phyloP scores from a whole-genome alignment of 441 rosid species.

The Jatropha podagrica region DNA sequence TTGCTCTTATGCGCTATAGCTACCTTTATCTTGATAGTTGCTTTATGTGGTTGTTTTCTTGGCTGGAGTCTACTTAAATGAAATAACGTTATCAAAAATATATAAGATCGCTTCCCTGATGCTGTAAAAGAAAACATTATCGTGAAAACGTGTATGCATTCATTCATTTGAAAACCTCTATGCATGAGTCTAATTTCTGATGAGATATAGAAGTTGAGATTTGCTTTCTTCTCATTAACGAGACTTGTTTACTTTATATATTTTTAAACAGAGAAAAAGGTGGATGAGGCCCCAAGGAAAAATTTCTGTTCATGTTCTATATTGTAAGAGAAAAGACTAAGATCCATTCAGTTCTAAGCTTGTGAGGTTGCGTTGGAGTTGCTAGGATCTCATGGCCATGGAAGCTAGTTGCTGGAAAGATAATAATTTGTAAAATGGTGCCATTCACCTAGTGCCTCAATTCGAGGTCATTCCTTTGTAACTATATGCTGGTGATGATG shows the following conservation, averaged over 20 bases:
- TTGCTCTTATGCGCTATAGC: no score
- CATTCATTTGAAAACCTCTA: background rate
- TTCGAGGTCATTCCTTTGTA: slow-evolving; percentile 31
- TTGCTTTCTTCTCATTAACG: background rate
- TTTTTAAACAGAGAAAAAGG: slow-evolving; percentile 49
- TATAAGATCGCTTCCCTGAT: no score
- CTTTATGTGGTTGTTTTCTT: no score
- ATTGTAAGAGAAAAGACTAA: slow-evolving; percentile 31
- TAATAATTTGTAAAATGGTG: slow-evolving; percentile 33
- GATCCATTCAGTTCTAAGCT: slow-evolving; percentile 14
- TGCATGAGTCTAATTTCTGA: background rate
- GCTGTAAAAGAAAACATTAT: no score
- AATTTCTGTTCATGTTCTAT: slow-evolving; percentile 53
- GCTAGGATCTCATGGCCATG: slow-evolving; percentile 23
- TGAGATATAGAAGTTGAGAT: background rate
- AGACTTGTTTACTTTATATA: no score
- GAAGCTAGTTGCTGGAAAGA: slow-evolving; percentile 29
- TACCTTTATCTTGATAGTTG: no score
- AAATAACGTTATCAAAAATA: no score
- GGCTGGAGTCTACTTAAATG: no score
- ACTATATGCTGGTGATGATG: slow-evolving; percentile 30
- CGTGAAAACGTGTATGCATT: no score
- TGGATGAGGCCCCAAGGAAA: slow-evolving; percentile 54
- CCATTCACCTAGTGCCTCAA: slow-evolving; percentile 27
- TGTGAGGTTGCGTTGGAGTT: slow-evolving; percentile 4